Evolutionary conservation across 768 basidiomycete genomes (phyloP), one percentile per base, ranked within the genome.

Genomic region (Infundibulicybe gibba): DNA sequence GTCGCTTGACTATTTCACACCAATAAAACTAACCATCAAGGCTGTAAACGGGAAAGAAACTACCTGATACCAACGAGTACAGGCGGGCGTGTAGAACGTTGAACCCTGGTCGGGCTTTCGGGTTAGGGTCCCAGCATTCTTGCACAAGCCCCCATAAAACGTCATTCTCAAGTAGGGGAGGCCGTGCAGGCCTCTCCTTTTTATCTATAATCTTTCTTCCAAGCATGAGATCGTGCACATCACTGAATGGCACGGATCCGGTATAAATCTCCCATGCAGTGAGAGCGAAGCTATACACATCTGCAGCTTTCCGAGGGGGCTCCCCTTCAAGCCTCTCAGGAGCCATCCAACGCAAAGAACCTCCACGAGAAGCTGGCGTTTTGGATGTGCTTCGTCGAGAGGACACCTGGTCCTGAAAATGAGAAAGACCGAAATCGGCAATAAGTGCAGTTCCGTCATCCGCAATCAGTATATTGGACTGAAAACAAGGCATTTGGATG

Each of bases 281-380:
- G n/a, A 47, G 15, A 3, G 45, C 45, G 38, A 40, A 47, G 16
- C 45, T 47, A 32, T 47, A 47, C 16, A 47, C 45, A 35, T 47
- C 45, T 25, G 17, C 32, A 10, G 38, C 9, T 19, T 38, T 38
- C 14, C 20, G 20, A 13, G 35, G 35, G 6, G 38, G 17, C 6
- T n/a, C 25, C 14, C 45, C 45, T 15, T 39, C 21, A 17, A 47
- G 15, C 15, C 32, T 19, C 25, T 47, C 45, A 10, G 45, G 45
- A 20, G 35, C 32, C 45, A 47, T 47, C 45, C 45, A 47, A n/a
- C 35, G 45, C 19, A 47, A 39, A 6, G 45, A 47, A 4, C 45
- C 45, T 20, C 15, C 38, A 20, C 19, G 45, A 13, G 45, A 47
- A 19, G 45, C n/a, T 14, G n/a, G n/a, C 14, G 10, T n/a, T 14